Percentiles rank a stretch among this genome's conserved stretches.
These are phyloP conservation scores for Tetratostichococcus sp. DNA, from an alignment of 139 green algal genomes.

Conservation along the genomic window DNA sequence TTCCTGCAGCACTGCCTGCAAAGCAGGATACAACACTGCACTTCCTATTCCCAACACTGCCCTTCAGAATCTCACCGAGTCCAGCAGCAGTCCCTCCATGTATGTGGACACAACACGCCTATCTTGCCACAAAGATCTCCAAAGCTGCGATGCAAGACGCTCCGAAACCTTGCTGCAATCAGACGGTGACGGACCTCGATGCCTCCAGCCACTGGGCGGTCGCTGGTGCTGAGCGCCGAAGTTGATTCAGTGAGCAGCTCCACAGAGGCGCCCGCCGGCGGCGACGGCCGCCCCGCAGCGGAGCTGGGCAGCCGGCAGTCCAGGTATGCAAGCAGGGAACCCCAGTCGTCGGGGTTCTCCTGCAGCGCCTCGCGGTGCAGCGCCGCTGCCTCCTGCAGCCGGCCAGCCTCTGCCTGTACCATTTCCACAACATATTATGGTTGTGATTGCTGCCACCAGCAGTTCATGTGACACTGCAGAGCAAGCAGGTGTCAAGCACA, in stretches of 20 bases:
- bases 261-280: background rate
- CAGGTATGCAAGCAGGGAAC: conserved; percentile 41
- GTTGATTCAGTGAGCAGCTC: background rate
- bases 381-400: conserved; percentile 30
- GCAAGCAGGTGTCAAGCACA: no score
- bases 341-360: conserved; percentile 60
- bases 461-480: no score
- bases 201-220: background rate
- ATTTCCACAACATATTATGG: no score
- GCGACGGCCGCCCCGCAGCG: background rate
- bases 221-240: background rate
- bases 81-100: no score
- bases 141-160: no score
- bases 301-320: conserved; percentile 46
- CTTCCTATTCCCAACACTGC: no score
- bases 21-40: conserved; percentile 16
- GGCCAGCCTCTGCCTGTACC: conserved; percentile 10
- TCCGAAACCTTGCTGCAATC: no score
- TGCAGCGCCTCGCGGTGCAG: conserved; percentile 25
- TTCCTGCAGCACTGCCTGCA: conserved; percentile 11
- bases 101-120: no score
- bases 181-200: no score
- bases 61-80: no score
- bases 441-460: no score
- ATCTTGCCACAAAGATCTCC: no score